These are phyloP conservation scores for Pichia membranifaciens DNA, from an alignment of 805 yeast species.

Conservation along the genomic window DNA sequence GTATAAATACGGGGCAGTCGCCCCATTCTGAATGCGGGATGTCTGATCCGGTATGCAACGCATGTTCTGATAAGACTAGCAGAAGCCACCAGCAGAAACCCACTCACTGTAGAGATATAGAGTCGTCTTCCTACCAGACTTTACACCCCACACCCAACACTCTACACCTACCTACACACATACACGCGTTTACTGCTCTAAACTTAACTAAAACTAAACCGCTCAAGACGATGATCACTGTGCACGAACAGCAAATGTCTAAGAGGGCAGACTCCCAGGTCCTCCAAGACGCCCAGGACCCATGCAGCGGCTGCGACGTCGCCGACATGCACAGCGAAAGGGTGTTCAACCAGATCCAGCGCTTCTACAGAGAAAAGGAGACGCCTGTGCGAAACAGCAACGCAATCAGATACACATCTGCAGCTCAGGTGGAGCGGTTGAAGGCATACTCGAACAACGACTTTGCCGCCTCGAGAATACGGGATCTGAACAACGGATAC, in stretches of 20 bases:
- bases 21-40: too few relatives aligned
- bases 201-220: background rate
- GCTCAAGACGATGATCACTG: conserved; percentile 3
- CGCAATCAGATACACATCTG: conserved; percentile 4
- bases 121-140: too few relatives aligned
- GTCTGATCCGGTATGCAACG: too few relatives aligned
- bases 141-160: too few relatives aligned
- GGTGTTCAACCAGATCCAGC: conserved; percentile 1
- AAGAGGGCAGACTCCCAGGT: background rate
- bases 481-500: background rate
- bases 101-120: too few relatives aligned
- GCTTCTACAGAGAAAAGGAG: background rate
- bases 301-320: background rate
- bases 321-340: background rate
- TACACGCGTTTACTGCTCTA: too few relatives aligned
- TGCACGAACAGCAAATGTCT: background rate
- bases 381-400: background rate
- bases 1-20: background rate
- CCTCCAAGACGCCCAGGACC: background rate
- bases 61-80: too few relatives aligned
- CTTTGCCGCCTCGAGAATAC: background rate
- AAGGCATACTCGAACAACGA: conserved; percentile 5
- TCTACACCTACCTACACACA: too few relatives aligned
- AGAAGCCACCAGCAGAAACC: too few relatives aligned
- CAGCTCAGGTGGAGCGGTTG: conserved; percentile 11